Conservation (phyloP, 495 filamentous ascomycete species). For the Penicillium herquei region DNA sequence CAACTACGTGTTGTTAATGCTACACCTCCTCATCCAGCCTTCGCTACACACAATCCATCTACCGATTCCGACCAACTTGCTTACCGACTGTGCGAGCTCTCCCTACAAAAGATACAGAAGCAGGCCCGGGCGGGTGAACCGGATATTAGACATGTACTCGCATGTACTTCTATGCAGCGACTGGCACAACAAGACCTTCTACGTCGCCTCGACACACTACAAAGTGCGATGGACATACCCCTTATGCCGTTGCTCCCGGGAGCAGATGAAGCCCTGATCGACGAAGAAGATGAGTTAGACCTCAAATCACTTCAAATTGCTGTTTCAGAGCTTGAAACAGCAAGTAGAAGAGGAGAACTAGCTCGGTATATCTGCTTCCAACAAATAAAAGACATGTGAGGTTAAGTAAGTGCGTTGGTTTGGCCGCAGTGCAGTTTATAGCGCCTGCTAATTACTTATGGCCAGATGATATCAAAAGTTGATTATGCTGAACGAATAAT, state of each 20-base stretch:
- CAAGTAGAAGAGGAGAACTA: constrained; percentile 17
- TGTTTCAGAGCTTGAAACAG: constrained; percentile 18
- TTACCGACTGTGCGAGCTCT: constrained; percentile 25
- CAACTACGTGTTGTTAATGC: constrained; percentile 12
- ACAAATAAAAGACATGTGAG: constrained; percentile 23
- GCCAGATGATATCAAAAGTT: neutral
- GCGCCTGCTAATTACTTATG: neutral
- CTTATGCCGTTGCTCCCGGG: constrained; percentile 15
- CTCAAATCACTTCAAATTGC: constrained; percentile 20
- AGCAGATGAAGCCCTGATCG: constrained; percentile 6
- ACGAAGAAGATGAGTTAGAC: constrained; percentile 21
- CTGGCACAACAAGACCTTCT: constrained; percentile 21
- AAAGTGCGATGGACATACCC: constrained; percentile 1
- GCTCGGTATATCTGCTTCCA: constrained; percentile 23
- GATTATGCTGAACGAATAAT: neutral
- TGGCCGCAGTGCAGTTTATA: neutral
- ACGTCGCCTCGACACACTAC: constrained; percentile 17
- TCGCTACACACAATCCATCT: constrained; percentile 14
- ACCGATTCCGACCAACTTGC: constrained; percentile 23
- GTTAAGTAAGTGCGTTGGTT: neutral
- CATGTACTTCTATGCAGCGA: constrained; percentile 24
- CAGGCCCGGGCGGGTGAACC: constrained; percentile 23
- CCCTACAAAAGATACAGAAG: constrained; percentile 27
- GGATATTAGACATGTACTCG: constrained; percentile 23
- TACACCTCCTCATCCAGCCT: constrained; percentile 1